Conservation (phyloP, 202 grass and related monocot species). For the Sporobolus alterniflorus region DNA sequence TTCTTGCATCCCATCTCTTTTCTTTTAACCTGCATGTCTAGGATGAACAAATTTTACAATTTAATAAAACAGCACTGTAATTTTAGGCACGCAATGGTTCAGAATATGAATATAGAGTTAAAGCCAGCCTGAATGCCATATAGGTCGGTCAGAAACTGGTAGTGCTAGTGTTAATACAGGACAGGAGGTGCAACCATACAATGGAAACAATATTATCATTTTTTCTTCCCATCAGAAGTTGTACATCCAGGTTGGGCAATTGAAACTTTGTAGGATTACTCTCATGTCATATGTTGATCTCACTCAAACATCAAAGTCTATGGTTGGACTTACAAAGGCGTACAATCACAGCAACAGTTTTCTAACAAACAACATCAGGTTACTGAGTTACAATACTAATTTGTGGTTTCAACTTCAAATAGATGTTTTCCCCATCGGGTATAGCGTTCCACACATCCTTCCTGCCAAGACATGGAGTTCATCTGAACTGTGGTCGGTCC, state of each 20-base stretch:
- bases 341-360: not conserved
- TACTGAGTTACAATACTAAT: not conserved
- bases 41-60: conserved; percentile 52
- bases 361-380: conserved; percentile 17
- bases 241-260: not conserved
- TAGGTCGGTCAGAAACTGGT: not conserved
- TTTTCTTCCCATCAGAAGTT: not conserved
- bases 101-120: not conserved
- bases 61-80: conserved; percentile 34
- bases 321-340: too few species aligned
- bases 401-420: not conserved
- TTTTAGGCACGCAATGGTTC: conserved; percentile 2
- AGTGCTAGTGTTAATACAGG: not conserved
- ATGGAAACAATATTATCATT: not conserved
- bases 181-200: not conserved
- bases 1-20: conserved; percentile 95
- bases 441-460: not conserved
- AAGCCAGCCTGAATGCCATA: not conserved
- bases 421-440: not conserved
- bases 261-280: not conserved
- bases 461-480: conserved; percentile 4
- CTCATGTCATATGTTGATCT: not conserved
- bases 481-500: not conserved
- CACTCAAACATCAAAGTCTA: not conserved
- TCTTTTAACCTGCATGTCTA: conserved; percentile 99